Base-by-base conservation (phyloP, 768 basidiomycete species). In the Leucosporidium scottii region DNA sequence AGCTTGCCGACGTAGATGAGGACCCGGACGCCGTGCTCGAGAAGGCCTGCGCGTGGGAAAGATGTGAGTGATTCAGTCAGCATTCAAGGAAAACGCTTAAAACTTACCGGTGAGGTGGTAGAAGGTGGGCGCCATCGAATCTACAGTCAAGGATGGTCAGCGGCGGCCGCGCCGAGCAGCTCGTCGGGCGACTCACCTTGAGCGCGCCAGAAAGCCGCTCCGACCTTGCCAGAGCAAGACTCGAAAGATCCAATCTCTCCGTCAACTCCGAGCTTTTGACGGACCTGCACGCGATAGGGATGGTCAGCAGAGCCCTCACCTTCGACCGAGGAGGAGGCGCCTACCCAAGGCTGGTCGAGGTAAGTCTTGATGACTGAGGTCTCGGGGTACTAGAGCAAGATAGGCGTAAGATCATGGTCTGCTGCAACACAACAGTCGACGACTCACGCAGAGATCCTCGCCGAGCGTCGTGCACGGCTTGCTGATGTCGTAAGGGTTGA, bases 1-100 rank as follows among this genome's bases (percentile, higher is more conserved):
- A 31, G 17, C 39, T 78, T 77, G 36, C 81, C 93, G 67, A 93
- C 91, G 76, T 97, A 98, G 55, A 97, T 85, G 44, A 98, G 80
- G 50, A 99, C 79, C 61, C 90, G 81, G 48, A 99, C 81, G 10
- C 91, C 93, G 50, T 86, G 84, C 60, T 91, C 83, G 55, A 99
- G 80, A 81, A 57, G 88, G 85, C 4, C 90, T 87, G 17, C 39
- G 39, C 7, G 15, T 2, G 39, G 15, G 39, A 44, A 44, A 2
- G 39, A 10, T 2, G n/a, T n/a, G n/a, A n/a, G n/a, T n/a, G n/a
- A n/a, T n/a, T n/a, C n/a, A 12, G 39, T 44, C 10, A 97, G 6
- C 13, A 54, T n/a, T n/a, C n/a, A n/a, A n/a, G n/a, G n/a, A n/a
- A n/a, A n/a, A n/a, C n/a, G 13, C 6, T 23, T 12, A 51, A 25